Percentiles rank a stretch among this genome's conserved stretches.
Conservation (phyloP, 1,284 basidiomycete genomes). For the Tetrapyrgos nigripes region DNA sequence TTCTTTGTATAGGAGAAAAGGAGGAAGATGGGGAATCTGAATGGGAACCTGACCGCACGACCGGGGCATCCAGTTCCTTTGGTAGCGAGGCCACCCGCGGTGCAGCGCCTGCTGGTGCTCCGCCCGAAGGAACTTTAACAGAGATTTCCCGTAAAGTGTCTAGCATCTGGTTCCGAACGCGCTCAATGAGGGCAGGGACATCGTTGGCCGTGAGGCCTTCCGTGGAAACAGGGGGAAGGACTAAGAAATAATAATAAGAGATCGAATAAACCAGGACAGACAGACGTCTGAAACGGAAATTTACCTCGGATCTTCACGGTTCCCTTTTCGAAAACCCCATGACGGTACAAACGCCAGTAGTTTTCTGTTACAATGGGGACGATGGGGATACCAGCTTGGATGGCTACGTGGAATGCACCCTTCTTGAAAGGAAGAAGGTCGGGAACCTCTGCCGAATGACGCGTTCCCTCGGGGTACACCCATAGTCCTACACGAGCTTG, state of each 20-base stretch:
- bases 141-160: constrained; percentile 73
- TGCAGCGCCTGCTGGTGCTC: not conserved
- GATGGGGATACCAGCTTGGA: constrained; percentile 89
- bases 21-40: not conserved
- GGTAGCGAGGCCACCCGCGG: not conserved
- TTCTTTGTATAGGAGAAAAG: not conserved
- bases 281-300: constrained; percentile 28
- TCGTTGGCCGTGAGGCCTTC: constrained; percentile 71
- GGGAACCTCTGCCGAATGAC: constrained; percentile 72
- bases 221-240: constrained; percentile 81
- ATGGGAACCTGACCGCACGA: not conserved
- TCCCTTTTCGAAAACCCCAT: constrained; percentile 81
- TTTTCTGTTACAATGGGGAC: constrained; percentile 95
- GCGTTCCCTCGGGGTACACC: constrained; percentile 95
- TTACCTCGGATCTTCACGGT: constrained; percentile 84
- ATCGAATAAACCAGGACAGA: constrained; percentile 7
- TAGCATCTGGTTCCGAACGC: constrained; percentile 79
- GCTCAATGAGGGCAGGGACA: constrained; percentile 64
- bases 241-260: constrained; percentile 43
- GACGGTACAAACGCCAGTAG: constrained; percentile 87
- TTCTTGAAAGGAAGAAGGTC: constrained; percentile 93
- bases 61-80: not conserved
- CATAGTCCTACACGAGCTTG: constrained; percentile 77
- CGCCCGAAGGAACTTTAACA: constrained; percentile 41
- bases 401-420: constrained; percentile 96